Evolutionary conservation across 768 basidiomycete species (phyloP), one percentile per base, ranked within the genome.

Genomic region (Agrocybe pediades): DNA sequence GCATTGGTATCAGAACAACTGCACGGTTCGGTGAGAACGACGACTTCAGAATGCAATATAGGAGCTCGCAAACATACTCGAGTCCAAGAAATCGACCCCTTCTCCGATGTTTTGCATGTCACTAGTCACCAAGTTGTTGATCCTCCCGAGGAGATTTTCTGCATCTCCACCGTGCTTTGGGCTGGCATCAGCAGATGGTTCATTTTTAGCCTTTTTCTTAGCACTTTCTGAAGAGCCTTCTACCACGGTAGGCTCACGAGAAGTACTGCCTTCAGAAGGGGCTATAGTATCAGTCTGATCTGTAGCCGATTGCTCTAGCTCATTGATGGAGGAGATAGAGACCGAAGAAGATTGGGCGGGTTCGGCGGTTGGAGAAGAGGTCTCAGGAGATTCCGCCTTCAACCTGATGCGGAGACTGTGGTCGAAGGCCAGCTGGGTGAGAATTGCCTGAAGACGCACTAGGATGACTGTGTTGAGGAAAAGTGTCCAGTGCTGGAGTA

Each of bases 91-190:
- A 11, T 76, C 69, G 3, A 67, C 56, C 13, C 69, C 68, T 26
- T 68, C 67, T 17, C 64, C 60, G 36, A 79, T 74, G 55, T 68
- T 70, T n/a, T 55, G 57, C 45, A 76, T 26, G 67, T 92, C 90
- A 2, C 84, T 84, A 6, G 88, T 83, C 33, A 89, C 81, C 4
- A 90, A 68, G 53, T 90, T 91, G 66, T 87, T 91, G 65, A 92
- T 85, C 63, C 83, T 87, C 9, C 90, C 90, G 24, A 85, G 78
- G 16, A 89, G 68, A 62, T 86, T 84, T 13, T 72, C 73, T 6
- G 71, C 65, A 43, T 70, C 70, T 15, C 41, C 16, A 2, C 11
- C 11, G n/a, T 36, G 33, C 33, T 36, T 36, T 13, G 54, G 21
- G 24, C 29, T 33, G 23, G 49, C 46, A 36, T 43, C 46, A 15